Evolutionary conservation across 192 early-diverging fungal genomes (phyloP).

Genomic region (Linderina pennispora): DNA sequence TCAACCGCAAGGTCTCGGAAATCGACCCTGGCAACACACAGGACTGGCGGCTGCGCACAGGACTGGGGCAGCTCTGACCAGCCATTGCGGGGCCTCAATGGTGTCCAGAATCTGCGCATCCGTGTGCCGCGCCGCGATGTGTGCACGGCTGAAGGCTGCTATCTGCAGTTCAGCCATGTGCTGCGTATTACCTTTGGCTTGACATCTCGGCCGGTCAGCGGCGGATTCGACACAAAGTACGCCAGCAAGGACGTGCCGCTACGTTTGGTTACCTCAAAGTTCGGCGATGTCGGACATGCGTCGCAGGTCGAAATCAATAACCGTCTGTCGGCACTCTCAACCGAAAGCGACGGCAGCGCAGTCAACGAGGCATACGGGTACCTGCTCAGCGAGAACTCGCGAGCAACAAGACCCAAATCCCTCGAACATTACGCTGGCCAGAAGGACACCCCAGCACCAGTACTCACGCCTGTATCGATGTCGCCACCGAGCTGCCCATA

Average conservation of each 20-base stretch:
- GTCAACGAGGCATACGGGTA: conserved; percentile 42
- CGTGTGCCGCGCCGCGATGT: conserved; percentile 42
- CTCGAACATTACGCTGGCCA: conserved; percentile 15
- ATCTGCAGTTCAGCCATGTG: conserved; percentile 33
- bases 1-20: conserved; percentile 44
- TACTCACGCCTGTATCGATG: conserved; percentile 6
- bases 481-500: conserved; percentile 6
- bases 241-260: conserved; percentile 42
- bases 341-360: conserved; percentile 33
- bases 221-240: conserved; percentile 30
- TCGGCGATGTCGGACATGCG: conserved; percentile 40
- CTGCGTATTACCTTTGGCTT: conserved; percentile 44
- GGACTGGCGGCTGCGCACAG: too few relatives aligned
- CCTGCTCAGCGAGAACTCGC: conserved; percentile 34
- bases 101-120: conserved; percentile 39
- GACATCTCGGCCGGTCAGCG: conserved; percentile 19
- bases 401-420: conserved; percentile 20
- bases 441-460: conserved; percentile 21
- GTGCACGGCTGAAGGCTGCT: conserved; percentile 40
- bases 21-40: conserved; percentile 26
- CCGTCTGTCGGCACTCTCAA: conserved; percentile 33
- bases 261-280: conserved; percentile 43
- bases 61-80: conserved; percentile 23
- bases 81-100: conserved; percentile 17
- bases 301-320: conserved; percentile 46